phyloP scores from a whole-genome alignment of 2,329 filamentous ascomycete genomes.

The Catunica adiposa region DNA sequence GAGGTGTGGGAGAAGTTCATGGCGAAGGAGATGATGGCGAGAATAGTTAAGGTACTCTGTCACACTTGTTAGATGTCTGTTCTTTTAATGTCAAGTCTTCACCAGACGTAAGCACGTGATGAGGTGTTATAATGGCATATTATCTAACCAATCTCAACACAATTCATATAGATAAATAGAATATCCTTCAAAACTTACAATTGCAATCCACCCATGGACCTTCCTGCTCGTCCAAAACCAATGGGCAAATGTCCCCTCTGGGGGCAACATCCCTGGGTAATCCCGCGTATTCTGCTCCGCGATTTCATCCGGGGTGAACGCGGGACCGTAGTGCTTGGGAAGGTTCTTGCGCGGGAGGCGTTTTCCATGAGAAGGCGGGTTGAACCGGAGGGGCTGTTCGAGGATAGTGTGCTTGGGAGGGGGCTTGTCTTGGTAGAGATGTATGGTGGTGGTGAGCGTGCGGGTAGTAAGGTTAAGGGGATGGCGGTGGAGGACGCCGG shows the following conservation, averaged over 20 bases:
- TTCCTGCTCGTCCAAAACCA: conserved; percentile 65
- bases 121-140: no score
- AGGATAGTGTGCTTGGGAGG: conserved; percentile 49
- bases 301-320: conserved; percentile 47
- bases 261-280: conserved; percentile 82
- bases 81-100: no score
- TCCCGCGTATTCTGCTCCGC: conserved; percentile 49
- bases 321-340: conserved; percentile 59
- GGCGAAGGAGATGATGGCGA: conserved; percentile 58
- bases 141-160: no score
- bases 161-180: no score
- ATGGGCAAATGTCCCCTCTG: conserved; percentile 63
- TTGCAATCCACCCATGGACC: conserved; percentile 68
- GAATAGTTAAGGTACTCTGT: conserved; percentile 47
- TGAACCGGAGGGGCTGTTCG: conserved; percentile 77
- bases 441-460: neutral
- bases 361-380: conserved; percentile 75
- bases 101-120: no score
- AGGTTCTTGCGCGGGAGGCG: conserved; percentile 41
- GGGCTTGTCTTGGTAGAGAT: conserved; percentile 7
- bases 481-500: neutral
- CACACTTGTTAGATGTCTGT: neutral
- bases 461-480: neutral
- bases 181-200: conserved; percentile 50
- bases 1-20: conserved; percentile 67